Base-by-base conservation (phyloP, 1,284 basidiomycete species). In the Naganishia albida region DNA sequence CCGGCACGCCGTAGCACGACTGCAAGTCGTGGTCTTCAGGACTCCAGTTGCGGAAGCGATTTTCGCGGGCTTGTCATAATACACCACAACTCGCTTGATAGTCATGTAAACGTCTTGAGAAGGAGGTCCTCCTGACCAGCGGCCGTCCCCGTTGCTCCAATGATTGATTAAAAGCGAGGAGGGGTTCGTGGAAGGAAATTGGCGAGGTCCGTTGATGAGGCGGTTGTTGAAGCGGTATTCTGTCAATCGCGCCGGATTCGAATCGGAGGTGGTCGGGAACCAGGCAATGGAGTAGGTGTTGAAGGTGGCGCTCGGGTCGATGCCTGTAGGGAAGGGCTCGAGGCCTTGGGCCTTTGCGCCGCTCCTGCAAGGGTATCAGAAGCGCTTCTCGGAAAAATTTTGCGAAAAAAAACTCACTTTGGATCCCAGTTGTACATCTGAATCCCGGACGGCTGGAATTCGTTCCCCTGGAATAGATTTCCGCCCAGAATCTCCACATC, bases 231-330 rank as follows among this genome's bases (percentile, higher is more conserved):
- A 70, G n/a, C 26, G 51, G 49, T 39, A 34, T 18, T 30, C 60
- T 53, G 57, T 70, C 62, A 57, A 50, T 51, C 25, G 44, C n/a
- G 55, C 65, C 52, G 46, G 20, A 46, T 60, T 60, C 34, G 44
- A 49, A 18, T 52, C 46, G 8, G 69, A 68, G 18, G 49, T 52
- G 15, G 53, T 49, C 0, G 69, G 63, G 30, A 63, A 51, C 69
- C 69, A 70, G 30, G 63, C 65, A 23, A 70, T 70, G 53, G 69
- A 68, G 49, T 68, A 70, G 34, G 63, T 67, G 65, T 70, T 65
- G 48, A 67, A 70, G 15, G 26, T 28, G 13, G 30, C 30, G 8
- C 48, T 60, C 13, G 67, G 69, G 49, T 70, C 65, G 25, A 39
- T 16, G 18, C 62, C 62, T 7, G 26, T 18, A 0, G 65, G 63